phyloP scores from a whole-genome alignment of 768 basidiomycete species.

The Trametes meyenii region DNA sequence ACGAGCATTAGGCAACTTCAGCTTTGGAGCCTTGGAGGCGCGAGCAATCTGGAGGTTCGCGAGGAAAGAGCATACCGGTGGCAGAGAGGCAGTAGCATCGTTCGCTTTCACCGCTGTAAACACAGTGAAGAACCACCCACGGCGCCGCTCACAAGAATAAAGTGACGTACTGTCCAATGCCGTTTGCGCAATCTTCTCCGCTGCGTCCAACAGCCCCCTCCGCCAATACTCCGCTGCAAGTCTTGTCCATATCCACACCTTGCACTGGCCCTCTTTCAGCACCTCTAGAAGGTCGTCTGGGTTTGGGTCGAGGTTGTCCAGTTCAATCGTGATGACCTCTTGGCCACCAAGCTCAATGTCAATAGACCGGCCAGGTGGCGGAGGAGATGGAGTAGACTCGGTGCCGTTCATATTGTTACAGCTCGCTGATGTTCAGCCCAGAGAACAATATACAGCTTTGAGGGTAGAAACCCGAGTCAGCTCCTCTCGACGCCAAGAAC shows the following conservation, averaged over 20 bases:
- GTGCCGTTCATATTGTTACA: slow-evolving; percentile 16
- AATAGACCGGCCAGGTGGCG: slow-evolving; percentile 30
- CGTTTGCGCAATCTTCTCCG: slow-evolving; percentile 71
- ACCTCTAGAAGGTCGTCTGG: slow-evolving; percentile 76
- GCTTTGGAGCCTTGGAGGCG: slow-evolving; percentile 83
- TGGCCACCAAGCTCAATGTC: slow-evolving; percentile 76
- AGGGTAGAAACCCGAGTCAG: no score
- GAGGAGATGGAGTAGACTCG: slow-evolving; percentile 13
- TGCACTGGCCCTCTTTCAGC: slow-evolving; percentile 71
- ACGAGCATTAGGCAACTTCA: slow-evolving; percentile 75
- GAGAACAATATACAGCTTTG: not conserved
- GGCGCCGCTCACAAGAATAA: not conserved
- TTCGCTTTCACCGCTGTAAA: slow-evolving; percentile 54
- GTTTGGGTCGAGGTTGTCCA: slow-evolving; percentile 81
- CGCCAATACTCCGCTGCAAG: slow-evolving; percentile 90
- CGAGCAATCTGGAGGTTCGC: slow-evolving; percentile 84
- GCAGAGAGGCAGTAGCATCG: slow-evolving; percentile 52
- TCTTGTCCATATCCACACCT: slow-evolving; percentile 76
- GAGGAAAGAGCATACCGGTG: slow-evolving; percentile 78
- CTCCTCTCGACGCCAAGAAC: not conserved
- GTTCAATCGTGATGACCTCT: slow-evolving; percentile 88
- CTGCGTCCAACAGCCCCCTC: slow-evolving; percentile 70
- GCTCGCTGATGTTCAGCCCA: not conserved
- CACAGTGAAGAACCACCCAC: slow-evolving; percentile 16
- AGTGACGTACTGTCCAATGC: slow-evolving; percentile 63